These are phyloP conservation scores for Mrakia hoshinonis DNA, from an alignment of 768 basidiomycete genomes.

Conservation along the genomic window DNA sequence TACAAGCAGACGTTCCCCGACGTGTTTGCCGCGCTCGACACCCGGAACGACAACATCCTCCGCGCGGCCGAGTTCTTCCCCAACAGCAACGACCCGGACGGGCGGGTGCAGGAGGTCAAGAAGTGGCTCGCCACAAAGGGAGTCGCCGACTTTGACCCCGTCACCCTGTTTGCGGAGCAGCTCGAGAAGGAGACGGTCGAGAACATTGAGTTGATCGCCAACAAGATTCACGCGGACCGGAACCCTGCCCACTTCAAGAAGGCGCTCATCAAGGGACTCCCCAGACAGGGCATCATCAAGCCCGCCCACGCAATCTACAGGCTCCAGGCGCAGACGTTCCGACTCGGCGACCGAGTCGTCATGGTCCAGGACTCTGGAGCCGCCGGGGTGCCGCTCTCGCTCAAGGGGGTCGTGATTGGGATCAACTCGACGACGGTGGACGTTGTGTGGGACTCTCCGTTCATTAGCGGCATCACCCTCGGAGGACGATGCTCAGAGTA, in stretches of 20 bases:
- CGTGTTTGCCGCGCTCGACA: constrained; percentile 63
- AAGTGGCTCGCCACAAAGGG: constrained; percentile 79
- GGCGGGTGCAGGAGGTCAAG: constrained; percentile 64
- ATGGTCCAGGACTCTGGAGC: constrained; percentile 81
- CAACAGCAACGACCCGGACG: constrained; percentile 55
- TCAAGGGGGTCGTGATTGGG: constrained; percentile 89
- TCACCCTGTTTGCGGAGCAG: constrained; percentile 84
- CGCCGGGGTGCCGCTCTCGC: constrained; percentile 78
- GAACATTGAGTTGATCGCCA: constrained; percentile 68
- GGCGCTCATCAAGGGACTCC: constrained; percentile 86
- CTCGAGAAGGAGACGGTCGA: constrained; percentile 74
- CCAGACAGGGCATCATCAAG: constrained; percentile 84
- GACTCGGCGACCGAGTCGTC: constrained; percentile 82
- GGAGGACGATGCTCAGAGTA: constrained; percentile 83
- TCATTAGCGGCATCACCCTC: constrained; percentile 84
- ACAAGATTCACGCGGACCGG: constrained; percentile 56
- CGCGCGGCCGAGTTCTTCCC: constrained; percentile 56
- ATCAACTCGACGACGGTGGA: constrained; percentile 81
- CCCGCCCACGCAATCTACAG: constrained; percentile 82
- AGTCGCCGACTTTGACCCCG: constrained; percentile 82
- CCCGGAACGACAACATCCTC: constrained; percentile 64
- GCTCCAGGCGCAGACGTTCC: constrained; percentile 77
- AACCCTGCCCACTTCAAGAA: constrained; percentile 65
- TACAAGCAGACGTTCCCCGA: constrained; percentile 88
- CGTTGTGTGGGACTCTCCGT: constrained; percentile 89